Conservation (phyloP, 2,329 filamentous ascomycete genomes). For the Westerdykella aurantiaca region DNA sequence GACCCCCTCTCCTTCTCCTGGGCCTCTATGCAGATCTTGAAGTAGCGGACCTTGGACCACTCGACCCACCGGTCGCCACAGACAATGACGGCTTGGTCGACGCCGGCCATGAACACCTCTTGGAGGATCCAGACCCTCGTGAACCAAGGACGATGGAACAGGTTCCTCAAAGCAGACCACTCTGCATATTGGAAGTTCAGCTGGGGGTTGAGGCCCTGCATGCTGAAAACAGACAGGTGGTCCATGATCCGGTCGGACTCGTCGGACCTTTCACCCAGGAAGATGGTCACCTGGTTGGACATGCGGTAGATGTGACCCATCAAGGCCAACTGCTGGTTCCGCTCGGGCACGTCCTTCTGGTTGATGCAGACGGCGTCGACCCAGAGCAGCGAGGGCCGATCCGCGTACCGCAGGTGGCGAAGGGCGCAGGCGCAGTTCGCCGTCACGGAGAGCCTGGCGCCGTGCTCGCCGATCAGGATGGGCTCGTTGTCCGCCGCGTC, state of each 20-base stretch:
- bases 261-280: conserved; percentile 2
- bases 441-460: background rate
- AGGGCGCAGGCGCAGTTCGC: background rate
- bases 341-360: conserved; percentile 2
- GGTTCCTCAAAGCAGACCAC: conserved; percentile 1
- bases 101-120: background rate
- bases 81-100: too few species aligned
- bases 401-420: background rate
- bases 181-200: background rate
- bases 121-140: conserved; percentile 3
- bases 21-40: too few species aligned
- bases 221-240: background rate
- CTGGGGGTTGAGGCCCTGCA: background rate
- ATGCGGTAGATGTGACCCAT: conserved; percentile 8
- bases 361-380: conserved; percentile 1
- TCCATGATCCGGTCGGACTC: background rate
- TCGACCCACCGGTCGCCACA: too few species aligned
- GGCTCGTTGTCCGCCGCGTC: background rate
- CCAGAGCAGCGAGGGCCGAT: conserved; percentile 4
- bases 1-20: too few species aligned
- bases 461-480: background rate
- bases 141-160: conserved; percentile 1
- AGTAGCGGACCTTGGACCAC: too few species aligned
- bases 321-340: conserved; percentile 5
- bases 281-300: conserved; percentile 7